Evolutionary conservation across 441 rosid species (phyloP).

Genomic region (Aleurites moluccanus): DNA sequence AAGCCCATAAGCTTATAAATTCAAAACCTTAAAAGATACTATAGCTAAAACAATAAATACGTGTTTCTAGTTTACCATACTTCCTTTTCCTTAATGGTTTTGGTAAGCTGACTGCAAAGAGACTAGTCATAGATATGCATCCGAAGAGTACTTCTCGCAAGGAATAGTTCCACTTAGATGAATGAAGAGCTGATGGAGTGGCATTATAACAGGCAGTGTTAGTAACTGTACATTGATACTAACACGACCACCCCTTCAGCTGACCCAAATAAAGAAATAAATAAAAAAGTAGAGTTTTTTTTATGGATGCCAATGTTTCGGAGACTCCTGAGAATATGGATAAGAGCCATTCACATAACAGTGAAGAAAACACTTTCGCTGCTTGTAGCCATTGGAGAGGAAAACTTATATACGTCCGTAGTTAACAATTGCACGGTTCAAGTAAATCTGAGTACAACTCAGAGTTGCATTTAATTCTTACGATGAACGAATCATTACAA

Average conservation of each 20-base stretch:
- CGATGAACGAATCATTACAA: background rate
- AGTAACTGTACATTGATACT: background rate
- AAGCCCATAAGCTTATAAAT: background rate
- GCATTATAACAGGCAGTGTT: background rate
- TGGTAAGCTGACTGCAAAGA: background rate
- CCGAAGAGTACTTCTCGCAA: background rate
- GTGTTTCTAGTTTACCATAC: background rate
- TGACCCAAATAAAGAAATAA: background rate
- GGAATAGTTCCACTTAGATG: background rate
- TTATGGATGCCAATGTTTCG: background rate
- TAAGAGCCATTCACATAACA: background rate
- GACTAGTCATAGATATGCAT: background rate
- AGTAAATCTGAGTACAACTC: background rate
- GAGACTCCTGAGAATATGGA: background rate
- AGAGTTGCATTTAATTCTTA: background rate
- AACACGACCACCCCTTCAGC: background rate
- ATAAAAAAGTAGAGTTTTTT: background rate
- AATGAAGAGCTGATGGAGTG: background rate
- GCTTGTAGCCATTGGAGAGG: background rate
- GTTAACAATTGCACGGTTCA: background rate
- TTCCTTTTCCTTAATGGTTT: background rate
- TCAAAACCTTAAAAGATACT: background rate
- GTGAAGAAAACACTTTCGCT: background rate
- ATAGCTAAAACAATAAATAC: background rate
- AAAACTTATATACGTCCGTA: background rate